These are phyloP conservation scores for Vararia minispora DNA, from an alignment of 768 basidiomycete genomes.

Conservation along the genomic window DNA sequence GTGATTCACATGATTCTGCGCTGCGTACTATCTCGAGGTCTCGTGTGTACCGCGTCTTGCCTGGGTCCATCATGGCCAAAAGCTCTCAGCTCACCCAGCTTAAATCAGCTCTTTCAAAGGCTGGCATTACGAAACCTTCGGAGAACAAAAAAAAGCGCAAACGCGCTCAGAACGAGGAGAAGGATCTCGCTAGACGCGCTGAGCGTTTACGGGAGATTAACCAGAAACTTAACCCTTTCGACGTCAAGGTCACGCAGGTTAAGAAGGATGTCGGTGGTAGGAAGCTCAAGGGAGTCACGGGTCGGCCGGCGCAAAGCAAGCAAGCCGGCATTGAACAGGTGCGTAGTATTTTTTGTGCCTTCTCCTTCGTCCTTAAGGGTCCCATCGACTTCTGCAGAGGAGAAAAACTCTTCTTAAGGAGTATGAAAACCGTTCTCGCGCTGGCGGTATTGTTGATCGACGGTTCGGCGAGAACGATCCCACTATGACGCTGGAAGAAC, in stretches of 20 bases:
- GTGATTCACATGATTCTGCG: too few relatives aligned
- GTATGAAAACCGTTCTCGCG: conserved; percentile 66
- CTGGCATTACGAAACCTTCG: conserved; percentile 59
- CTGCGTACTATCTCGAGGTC: too few relatives aligned
- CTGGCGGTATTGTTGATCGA: conserved; percentile 85
- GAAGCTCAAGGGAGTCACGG: conserved; percentile 70
- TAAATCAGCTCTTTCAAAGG: conserved; percentile 70
- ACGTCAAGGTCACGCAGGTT: conserved; percentile 82
- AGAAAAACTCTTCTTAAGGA: conserved; percentile 86
- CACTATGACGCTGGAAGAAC: conserved; percentile 86
- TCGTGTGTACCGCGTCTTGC: background rate
- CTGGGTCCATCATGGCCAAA: conserved; percentile 42
- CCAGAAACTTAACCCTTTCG: conserved; percentile 85
- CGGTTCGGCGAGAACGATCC: conserved; percentile 96
- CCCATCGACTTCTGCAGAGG: conserved; percentile 37
- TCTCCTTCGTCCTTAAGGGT: background rate
- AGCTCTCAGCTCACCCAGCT: conserved; percentile 89
- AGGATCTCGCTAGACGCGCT: conserved; percentile 73
- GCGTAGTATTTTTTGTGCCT: conserved; percentile 15
- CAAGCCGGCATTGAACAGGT: conserved; percentile 88
- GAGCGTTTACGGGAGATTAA: conserved; percentile 78
- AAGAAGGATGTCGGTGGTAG: conserved; percentile 91
- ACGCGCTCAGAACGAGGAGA: conserved; percentile 45
- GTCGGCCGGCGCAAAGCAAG: conserved; percentile 80
- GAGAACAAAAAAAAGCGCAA: conserved; percentile 61